Percentiles rank a stretch among this genome's conserved stretches.
phyloP scores from a whole-genome alignment of 2,329 filamentous ascomycete species.

The Neonectria ditissima region DNA sequence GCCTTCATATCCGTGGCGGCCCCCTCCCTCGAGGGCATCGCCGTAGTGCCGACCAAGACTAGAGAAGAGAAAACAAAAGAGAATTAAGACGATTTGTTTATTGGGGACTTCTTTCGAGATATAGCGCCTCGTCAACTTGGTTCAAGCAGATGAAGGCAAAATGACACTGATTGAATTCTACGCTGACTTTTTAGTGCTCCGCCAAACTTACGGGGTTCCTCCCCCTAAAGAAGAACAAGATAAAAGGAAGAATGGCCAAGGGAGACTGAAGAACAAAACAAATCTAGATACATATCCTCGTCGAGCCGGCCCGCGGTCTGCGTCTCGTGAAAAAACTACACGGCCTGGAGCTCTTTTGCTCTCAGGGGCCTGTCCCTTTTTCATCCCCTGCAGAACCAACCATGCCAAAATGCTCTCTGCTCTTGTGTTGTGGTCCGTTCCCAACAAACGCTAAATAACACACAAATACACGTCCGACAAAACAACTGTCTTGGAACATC shows the following conservation, averaged over 20 bases:
- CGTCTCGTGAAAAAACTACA: conserved; percentile 22
- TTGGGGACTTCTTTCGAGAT: not conserved
- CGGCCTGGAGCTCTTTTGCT: conserved; percentile 14
- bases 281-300: conserved; percentile 44
- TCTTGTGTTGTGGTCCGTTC: conserved; percentile 21
- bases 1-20: conserved; percentile 1
- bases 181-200: conserved; percentile 39
- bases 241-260: conserved; percentile 32
- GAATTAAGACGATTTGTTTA: too few relatives aligned
- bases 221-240: conserved; percentile 25
- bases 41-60: not conserved
- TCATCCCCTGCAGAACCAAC: conserved; percentile 19
- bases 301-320: conserved; percentile 25
- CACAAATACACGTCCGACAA: conserved; percentile 36
- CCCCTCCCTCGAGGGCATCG: not conserved
- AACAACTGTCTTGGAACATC: conserved; percentile 27
- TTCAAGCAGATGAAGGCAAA: conserved; percentile 12
- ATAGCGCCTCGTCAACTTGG: not conserved
- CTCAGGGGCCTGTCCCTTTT: conserved; percentile 19
- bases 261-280: conserved; percentile 28
- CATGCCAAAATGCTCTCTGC: conserved; percentile 23
- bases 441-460: conserved; percentile 46
- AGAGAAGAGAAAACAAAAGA: not conserved
- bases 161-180: conserved; percentile 37
- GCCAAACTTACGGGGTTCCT: conserved; percentile 18